A percentile compares a stretch with the other conserved stretches of the same genome.
Conservation (phyloP, 1,284 basidiomycete genomes). For the Ganoderma sinense region DNA sequence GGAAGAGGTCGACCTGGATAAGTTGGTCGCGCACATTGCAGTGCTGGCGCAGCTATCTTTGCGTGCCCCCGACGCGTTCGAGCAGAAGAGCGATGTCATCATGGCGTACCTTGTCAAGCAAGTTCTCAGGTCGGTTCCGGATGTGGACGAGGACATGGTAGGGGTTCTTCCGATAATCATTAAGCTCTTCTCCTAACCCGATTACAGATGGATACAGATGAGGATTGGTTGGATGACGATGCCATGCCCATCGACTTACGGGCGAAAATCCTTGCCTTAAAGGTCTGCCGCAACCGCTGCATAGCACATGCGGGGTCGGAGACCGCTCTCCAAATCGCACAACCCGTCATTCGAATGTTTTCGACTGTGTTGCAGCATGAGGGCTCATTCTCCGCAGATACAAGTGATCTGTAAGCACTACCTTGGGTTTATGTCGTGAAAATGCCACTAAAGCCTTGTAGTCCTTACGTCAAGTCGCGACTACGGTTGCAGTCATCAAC, state of each 20-base stretch:
- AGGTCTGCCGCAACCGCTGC: conserved; percentile 82
- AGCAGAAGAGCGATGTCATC: conserved; percentile 78
- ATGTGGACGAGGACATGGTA: conserved; percentile 37
- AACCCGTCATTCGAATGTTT: conserved; percentile 81
- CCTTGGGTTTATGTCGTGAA: neutral
- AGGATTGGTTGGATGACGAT: conserved; percentile 81
- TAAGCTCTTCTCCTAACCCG: neutral
- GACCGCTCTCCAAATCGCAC: conserved; percentile 70
- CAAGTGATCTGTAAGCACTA: conserved; percentile 68
- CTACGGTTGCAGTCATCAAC: conserved; percentile 85
- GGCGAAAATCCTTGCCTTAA: conserved; percentile 80
- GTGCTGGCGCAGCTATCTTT: conserved; percentile 82
- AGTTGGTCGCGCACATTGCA: conserved; percentile 72
- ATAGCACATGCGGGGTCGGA: conserved; percentile 70
- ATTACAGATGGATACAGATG: conserved; percentile 58
- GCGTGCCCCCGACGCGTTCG: conserved; percentile 76
- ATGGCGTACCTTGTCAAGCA: conserved; percentile 78
- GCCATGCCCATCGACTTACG: conserved; percentile 61
- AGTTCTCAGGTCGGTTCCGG: conserved; percentile 66
- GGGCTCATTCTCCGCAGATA: conserved; percentile 69
- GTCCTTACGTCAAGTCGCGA: conserved; percentile 67
- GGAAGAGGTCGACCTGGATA: conserved; percentile 55
- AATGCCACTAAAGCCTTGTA: conserved; percentile 34
- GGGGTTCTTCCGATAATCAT: neutral
- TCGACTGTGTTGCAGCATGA: conserved; percentile 69